Evolutionary conservation across 192 early-diverging fungal genomes (phyloP).

Genomic region (Podila minutissima): DNA sequence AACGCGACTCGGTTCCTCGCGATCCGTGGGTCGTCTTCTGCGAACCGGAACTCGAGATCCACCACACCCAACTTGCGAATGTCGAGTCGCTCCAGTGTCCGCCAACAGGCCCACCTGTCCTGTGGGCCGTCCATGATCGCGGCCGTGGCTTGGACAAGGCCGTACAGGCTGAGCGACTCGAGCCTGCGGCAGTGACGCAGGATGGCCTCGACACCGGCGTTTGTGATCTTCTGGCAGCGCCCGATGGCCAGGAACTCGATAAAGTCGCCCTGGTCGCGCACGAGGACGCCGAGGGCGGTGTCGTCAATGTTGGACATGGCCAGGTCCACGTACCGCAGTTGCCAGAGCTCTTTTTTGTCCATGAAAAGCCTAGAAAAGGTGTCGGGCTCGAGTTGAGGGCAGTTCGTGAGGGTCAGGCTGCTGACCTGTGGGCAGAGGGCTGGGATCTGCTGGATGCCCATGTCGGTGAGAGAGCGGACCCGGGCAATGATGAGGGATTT

Average conservation of each 20-base stretch:
- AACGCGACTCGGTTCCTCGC: not conserved
- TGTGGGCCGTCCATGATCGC: constrained; percentile 6
- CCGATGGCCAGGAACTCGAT: not conserved
- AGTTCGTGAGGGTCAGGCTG: not conserved
- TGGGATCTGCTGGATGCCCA: not conserved
- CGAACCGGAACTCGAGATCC: not conserved
- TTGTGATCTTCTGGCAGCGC: not conserved
- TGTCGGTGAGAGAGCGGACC: not conserved
- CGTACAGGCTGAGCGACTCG: not conserved
- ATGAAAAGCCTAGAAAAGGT: not conserved
- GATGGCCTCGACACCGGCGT: not conserved
- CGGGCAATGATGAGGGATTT: not conserved
- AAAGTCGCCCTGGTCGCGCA: not conserved
- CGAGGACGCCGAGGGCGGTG: not conserved
- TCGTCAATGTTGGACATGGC: not conserved
- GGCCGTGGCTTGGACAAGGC: not conserved
- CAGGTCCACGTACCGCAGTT: not conserved
- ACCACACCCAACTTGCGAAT: not conserved
- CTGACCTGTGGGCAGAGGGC: not conserved
- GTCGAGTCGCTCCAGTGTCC: not conserved
- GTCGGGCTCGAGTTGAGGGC: not conserved
- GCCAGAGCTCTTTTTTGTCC: not conserved
- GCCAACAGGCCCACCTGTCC: constrained; percentile 9
- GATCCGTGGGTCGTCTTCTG: not conserved
- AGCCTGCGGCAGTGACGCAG: not conserved